phyloP scores from a whole-genome alignment of 108 stramenopile species.

The Nannochloropsis salina region DNA sequence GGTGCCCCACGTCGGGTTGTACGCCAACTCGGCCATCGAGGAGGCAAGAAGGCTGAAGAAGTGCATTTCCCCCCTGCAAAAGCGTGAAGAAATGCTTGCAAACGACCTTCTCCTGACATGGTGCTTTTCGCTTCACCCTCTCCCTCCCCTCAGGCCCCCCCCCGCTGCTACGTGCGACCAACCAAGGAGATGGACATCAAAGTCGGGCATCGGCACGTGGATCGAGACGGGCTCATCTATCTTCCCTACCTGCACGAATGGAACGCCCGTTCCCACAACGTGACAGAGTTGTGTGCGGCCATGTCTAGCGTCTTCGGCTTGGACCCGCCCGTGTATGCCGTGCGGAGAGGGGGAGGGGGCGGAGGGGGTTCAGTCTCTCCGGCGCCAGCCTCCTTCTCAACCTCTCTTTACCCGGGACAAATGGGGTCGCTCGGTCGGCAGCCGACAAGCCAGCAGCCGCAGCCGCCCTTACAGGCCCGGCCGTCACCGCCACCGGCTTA shows the following conservation, averaged over 20 bases:
- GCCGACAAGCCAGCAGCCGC: neutral
- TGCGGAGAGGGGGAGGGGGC: neutral
- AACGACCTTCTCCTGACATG: too few relatives aligned
- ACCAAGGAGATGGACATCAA: constrained; percentile 69
- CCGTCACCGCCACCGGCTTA: neutral
- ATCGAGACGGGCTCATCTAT: constrained; percentile 68
- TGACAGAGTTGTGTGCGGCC: constrained; percentile 67
- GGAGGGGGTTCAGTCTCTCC: constrained; percentile 11
- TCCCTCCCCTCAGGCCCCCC: constrained; percentile 46
- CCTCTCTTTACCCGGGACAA: neutral
- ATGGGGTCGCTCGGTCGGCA: neutral
- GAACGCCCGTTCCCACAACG: constrained; percentile 62
- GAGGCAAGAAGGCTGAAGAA: too few relatives aligned
- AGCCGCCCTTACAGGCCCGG: neutral
- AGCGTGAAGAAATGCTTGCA: too few relatives aligned
- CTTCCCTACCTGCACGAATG: constrained; percentile 89
- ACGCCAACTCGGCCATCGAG: too few relatives aligned
- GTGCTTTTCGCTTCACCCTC: neutral
- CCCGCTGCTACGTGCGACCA: constrained; percentile 75
- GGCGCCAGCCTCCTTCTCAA: constrained; percentile 1
- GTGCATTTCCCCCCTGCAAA: too few relatives aligned
- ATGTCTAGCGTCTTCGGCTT: constrained; percentile 80
- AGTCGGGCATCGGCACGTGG: constrained; percentile 74
- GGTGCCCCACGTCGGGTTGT: too few relatives aligned
- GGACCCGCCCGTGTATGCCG: constrained; percentile 85